These are phyloP conservation scores for Populus ilicifolia DNA, from an alignment of 345 rosid species.

Conservation along the genomic window DNA sequence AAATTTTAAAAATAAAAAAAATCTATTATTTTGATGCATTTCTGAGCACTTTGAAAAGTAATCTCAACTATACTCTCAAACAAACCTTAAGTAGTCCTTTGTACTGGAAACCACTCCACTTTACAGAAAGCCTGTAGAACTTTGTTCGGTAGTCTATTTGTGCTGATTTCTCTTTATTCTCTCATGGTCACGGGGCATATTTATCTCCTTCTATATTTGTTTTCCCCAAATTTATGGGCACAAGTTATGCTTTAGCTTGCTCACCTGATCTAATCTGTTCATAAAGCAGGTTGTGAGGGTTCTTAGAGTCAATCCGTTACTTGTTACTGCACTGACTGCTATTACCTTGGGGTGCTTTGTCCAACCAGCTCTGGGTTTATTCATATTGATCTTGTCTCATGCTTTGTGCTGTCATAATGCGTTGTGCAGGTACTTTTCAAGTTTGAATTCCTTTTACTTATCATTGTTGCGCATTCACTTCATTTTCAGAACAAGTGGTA, in stretches of 20 bases:
- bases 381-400: conserved; percentile 57
- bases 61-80: no score
- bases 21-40: no score
- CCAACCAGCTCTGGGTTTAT: conserved; percentile 89
- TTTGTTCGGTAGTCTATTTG: conserved; percentile 2
- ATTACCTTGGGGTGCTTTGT: conserved; percentile 62
- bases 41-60: no score
- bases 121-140: not conserved
- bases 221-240: not conserved
- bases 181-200: not conserved
- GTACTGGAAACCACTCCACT: no score
- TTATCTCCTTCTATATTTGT: not conserved
- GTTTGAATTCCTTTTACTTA: not conserved
- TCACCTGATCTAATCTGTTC: conserved; percentile 12
- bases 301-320: conserved; percentile 54
- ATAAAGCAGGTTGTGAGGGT: conserved; percentile 64
- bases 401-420: conserved; percentile 72
- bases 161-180: not conserved
- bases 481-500: not conserved
- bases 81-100: no score
- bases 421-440: conserved; percentile 60
- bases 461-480: not conserved
- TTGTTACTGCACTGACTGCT: conserved; percentile 51
- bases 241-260: conserved; percentile 11
- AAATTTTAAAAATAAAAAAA: no score